phyloP scores from a whole-genome alignment of 805 yeast species.

The Candida nitratophila region DNA sequence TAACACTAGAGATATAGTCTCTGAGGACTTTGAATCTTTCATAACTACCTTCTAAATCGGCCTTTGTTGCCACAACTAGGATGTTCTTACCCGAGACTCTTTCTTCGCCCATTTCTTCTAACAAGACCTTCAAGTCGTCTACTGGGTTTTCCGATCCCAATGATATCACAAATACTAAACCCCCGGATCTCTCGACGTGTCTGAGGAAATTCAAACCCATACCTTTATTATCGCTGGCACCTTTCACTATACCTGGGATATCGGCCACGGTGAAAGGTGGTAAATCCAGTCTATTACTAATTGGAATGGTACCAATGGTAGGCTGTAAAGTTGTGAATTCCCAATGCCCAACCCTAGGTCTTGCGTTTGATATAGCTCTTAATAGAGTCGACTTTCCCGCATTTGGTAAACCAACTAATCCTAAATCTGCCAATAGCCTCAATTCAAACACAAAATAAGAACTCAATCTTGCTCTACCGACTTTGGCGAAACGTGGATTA shows the following conservation, averaged over 20 bases:
- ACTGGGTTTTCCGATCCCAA: constrained; percentile 64
- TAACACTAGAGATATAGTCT: constrained; percentile 28
- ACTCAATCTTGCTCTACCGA: constrained; percentile 66
- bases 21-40: constrained; percentile 40
- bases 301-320: constrained; percentile 76
- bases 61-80: constrained; percentile 88
- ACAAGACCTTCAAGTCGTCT: constrained; percentile 52
- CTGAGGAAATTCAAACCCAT: constrained; percentile 90
- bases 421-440: constrained; percentile 85
- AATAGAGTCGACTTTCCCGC: constrained; percentile 92
- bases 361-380: constrained; percentile 80
- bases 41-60: constrained; percentile 59
- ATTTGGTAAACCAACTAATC: constrained; percentile 91
- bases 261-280: constrained; percentile 90
- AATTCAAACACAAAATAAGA: constrained; percentile 72
- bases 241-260: constrained; percentile 91
- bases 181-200: constrained; percentile 88
- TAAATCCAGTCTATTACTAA: constrained; percentile 44
- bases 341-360: constrained; percentile 94
- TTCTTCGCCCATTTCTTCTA: constrained; percentile 64
- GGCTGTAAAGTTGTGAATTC: constrained; percentile 93
- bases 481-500: constrained; percentile 83
- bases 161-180: constrained; percentile 80
- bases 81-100: constrained; percentile 56
- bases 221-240: constrained; percentile 80